Evolutionary conservation across 768 basidiomycete genomes (phyloP), one percentile per base, ranked within the genome.

Genomic region (Mycena venus): DNA sequence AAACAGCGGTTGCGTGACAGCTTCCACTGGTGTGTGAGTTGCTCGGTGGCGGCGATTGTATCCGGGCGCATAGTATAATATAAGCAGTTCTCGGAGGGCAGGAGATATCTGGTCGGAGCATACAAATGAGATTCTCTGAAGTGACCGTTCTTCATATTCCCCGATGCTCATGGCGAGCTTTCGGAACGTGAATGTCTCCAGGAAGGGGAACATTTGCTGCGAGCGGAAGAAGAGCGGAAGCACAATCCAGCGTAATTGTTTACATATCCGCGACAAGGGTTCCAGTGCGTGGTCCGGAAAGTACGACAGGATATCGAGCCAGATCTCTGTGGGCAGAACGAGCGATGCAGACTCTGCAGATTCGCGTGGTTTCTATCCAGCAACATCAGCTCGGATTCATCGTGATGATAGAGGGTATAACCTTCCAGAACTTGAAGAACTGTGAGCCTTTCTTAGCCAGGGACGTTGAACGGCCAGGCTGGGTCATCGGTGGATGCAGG

Each of bases 321-420:
- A 81, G 56, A 79, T 53, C 70, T 80, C 78, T 12, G 70, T 70
- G 7, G 79, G 80, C 10, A 82, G 68, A 36, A 65, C 11, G 34
- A 74, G 27, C 19, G n/a, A n/a, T n/a, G n/a, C n/a, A n/a, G n/a
- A n/a, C n/a, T n/a, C n/a, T n/a, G 68, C 72, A 6, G 72, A 68
- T 60, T 72, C 71, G 5, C 40, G 61, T 6, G 62, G 21, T 72
- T 72, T 73, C 72, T 73, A 51, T n/a, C 11, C 31, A 31, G 21
- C 3, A n/a, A 2, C 2, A 32, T 49, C 17, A 68, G 29, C 1
- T 34, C 8, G 42, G 21, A 4, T 65, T 65, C 27, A 4, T 32
- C 12, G 29, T 12, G 3, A 11, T 34, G 10, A 32, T 1, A 9
- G 10, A 15, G 17, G 47, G 7, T n/a, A 3, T 25, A n/a, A 65